A percentile compares a stretch with the other conserved stretches of the same genome.
Evolutionary conservation across 116 monocot genomes (phyloP).

Genomic region (Dioscorea cayenensis): DNA sequence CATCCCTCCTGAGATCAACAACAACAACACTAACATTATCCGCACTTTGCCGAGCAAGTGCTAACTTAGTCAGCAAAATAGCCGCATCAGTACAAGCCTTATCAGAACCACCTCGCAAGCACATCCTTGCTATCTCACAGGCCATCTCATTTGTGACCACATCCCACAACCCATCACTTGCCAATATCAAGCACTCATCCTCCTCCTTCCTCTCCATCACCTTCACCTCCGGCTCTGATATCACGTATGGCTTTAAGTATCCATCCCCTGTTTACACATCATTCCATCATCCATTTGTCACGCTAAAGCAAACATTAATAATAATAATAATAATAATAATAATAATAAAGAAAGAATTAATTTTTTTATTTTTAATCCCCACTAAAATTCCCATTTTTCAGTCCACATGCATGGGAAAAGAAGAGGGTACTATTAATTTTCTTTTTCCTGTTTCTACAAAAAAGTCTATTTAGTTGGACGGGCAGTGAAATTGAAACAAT

Average conservation of each 20-base stretch:
- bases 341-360: too few species aligned
- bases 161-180: constrained; percentile 87
- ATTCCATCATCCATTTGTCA: neutral
- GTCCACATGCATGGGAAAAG: too few species aligned
- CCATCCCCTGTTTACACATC: constrained; percentile 33
- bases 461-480: too few species aligned
- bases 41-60: constrained; percentile 49
- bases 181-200: constrained; percentile 78
- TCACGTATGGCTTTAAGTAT: constrained; percentile 75
- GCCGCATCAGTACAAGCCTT: constrained; percentile 60
- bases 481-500: too few species aligned
- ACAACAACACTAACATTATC: constrained; percentile 85
- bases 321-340: too few species aligned
- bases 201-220: constrained; percentile 52
- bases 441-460: too few species aligned
- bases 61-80: constrained; percentile 71
- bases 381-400: too few species aligned
- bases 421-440: too few species aligned
- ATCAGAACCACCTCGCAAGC: constrained; percentile 33
- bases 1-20: constrained; percentile 43
- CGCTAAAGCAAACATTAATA: too few species aligned
- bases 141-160: constrained; percentile 72
- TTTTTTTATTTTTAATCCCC: too few species aligned
- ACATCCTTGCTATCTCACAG: constrained; percentile 54
- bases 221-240: constrained; percentile 73